These are phyloP conservation scores for Lipomyces yamanashiensis DNA, from an alignment of 805 yeast genomes.

Conservation along the genomic window DNA sequence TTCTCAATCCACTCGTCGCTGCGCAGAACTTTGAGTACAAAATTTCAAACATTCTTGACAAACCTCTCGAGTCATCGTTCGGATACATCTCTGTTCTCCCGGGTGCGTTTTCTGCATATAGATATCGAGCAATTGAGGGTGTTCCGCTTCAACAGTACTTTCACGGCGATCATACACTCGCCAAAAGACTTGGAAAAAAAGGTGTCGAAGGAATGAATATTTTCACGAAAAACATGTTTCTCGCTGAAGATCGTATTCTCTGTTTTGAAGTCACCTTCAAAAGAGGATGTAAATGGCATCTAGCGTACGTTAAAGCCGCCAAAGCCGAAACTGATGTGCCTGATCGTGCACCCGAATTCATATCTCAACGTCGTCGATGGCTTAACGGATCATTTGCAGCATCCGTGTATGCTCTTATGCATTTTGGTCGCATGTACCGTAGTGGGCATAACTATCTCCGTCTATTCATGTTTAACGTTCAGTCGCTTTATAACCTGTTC, in stretches of 20 bases:
- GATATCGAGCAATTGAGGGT: conserved; percentile 63
- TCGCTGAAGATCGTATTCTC: conserved; percentile 71
- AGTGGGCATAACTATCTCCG: conserved; percentile 59
- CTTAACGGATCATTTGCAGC: conserved; percentile 73
- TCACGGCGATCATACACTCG: conserved; percentile 65
- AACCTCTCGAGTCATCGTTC: conserved; percentile 66
- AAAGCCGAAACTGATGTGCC: conserved; percentile 74
- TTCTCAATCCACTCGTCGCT: conserved; percentile 87
- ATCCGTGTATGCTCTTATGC: conserved; percentile 59
- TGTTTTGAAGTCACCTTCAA: conserved; percentile 70
- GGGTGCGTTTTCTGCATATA: conserved; percentile 70
- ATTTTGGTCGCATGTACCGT: conserved; percentile 60
- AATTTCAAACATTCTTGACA: conserved; percentile 68
- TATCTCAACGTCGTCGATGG: conserved; percentile 71
- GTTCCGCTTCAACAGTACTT: conserved; percentile 70
- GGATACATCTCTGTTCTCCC: conserved; percentile 70
- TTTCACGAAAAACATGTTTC: conserved; percentile 69
- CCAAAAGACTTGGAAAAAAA: conserved; percentile 52
- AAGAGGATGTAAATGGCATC: conserved; percentile 60
- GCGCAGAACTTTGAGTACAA: conserved; percentile 63
- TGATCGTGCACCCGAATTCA: conserved; percentile 62
- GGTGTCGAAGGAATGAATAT: conserved; percentile 66
- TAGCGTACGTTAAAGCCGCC: conserved; percentile 65
- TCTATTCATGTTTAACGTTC: conserved; percentile 57
- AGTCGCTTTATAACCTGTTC: conserved; percentile 59